Base-by-base conservation (phyloP, 192 early-diverging fungal species). In the Backusella westeae region DNA sequence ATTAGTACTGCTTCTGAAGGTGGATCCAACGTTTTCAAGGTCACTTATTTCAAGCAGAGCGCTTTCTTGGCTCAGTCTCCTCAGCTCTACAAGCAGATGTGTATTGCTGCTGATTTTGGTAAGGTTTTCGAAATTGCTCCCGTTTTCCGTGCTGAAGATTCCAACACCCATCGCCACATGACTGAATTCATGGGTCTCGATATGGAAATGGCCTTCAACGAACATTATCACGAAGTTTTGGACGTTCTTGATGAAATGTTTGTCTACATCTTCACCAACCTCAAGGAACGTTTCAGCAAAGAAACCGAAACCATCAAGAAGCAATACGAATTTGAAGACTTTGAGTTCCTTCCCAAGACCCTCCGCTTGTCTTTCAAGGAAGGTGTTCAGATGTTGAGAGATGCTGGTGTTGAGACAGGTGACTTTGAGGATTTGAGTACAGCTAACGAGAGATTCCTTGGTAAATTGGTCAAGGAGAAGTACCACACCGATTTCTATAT, bases 71-170 rank as follows among this genome's bases (percentile, higher is more conserved):
- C 98, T 34, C 98, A 99, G 81, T 98, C 96, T 21, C 98, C 98
- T 71, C 98, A 99, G 86, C 90, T 99, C 69, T 97, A 97, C 89
- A 99, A 99, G 91, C 98, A 99, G 85, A 97, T 97, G 95, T 94
- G 93, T 81, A 96, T 99, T 82, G 94, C 92, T 75, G 91, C 96
- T 67, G 98, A 99, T 83, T 97, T 98, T 82, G 97, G 95, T 77
- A 90, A 95, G 35, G 98, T 99, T n/a, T 99, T 94, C 80, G 98
- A 99, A 84, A 96, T 99, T 79, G 96, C 87, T 8, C 94, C 82
- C 7, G 98, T 99, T 56, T 99, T 99, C 93, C 96, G 98, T 80
- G 98, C 98, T 59, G 98, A 99, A 81, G 90, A 98, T 89, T 95
- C 96, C 34, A 92, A 94, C 77, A 97, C 97, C n/a, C 95, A 96